Conservation (phyloP, 352 stramenopile species). For the Elongisporangium anandrum region DNA sequence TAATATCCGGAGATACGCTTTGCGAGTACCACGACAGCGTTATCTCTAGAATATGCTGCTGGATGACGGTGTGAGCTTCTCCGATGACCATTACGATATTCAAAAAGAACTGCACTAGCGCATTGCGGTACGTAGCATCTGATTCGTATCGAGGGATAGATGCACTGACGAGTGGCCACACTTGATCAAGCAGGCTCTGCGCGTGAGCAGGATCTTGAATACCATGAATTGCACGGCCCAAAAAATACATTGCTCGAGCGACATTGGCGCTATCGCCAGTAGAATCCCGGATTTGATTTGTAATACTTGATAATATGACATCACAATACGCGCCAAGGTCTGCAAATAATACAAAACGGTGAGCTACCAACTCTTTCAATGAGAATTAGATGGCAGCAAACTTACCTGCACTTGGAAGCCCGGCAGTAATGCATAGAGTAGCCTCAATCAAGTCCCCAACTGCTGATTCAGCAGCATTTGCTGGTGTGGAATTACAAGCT, state of each 20-base stretch:
- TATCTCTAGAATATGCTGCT: conserved; percentile 36
- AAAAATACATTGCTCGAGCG: conserved; percentile 27
- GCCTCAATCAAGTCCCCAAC: conserved; percentile 61
- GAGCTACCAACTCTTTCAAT: neutral
- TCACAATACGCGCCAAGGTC: conserved; percentile 56
- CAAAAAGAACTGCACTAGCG: conserved; percentile 48
- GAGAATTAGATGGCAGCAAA: neutral
- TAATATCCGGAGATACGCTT: conserved; percentile 31
- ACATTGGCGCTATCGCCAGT: conserved; percentile 21
- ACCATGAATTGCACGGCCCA: conserved; percentile 54
- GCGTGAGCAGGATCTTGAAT: conserved; percentile 28
- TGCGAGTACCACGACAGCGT: conserved; percentile 41
- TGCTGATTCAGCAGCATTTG: conserved; percentile 12
- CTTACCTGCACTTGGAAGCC: conserved; percentile 41
- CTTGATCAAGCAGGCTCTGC: conserved; percentile 26
- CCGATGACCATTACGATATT: conserved; percentile 25
- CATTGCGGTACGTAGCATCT: conserved; percentile 22
- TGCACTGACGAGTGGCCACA: conserved; percentile 42
- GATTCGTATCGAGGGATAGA: conserved; percentile 25
- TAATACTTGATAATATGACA: conserved; percentile 30
- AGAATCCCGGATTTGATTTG: conserved; percentile 14
- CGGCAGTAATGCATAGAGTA: conserved; percentile 45
- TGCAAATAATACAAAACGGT: conserved; percentile 11
- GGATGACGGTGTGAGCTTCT: conserved; percentile 14
- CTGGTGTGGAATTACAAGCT: conserved; percentile 14